phyloP scores from a whole-genome alignment of 805 yeast species.

The Yamadazyma phyllophila region DNA sequence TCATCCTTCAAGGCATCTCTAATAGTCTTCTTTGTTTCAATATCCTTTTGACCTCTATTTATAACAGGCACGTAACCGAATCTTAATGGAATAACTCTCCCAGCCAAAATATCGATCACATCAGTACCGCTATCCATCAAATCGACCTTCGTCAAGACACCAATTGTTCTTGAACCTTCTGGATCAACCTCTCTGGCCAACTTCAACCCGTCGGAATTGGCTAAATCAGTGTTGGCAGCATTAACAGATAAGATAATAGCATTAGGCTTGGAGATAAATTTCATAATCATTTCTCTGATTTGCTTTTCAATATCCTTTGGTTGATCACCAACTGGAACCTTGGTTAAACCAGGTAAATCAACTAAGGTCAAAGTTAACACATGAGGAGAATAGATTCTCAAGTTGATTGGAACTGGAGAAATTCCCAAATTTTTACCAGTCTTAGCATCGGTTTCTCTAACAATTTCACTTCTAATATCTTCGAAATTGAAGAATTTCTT shows the following conservation, averaged over 20 bases:
- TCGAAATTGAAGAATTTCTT: conserved; percentile 84
- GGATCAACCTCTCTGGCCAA: conserved; percentile 98
- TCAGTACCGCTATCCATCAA: conserved; percentile 98
- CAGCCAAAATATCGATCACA: conserved; percentile 92
- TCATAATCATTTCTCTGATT: conserved; percentile 88
- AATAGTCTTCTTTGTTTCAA: conserved; percentile 82
- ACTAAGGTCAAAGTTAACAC: conserved; percentile 92
- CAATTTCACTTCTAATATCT: conserved; percentile 87
- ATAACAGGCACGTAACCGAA: conserved; percentile 97
- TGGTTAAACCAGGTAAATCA: conserved; percentile 95
- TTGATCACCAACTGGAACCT: conserved; percentile 98
- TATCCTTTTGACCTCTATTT: conserved; percentile 96
- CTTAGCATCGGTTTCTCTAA: conserved; percentile 83
- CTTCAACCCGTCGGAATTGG: conserved; percentile 94
- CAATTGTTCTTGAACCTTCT: conserved; percentile 92
- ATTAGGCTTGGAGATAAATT: conserved; percentile 91
- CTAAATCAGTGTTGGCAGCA: conserved; percentile 95
- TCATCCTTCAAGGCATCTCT: conserved; percentile 85
- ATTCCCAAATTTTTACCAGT: conserved; percentile 85
- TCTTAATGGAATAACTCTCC: conserved; percentile 91
- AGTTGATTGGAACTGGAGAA: conserved; percentile 86
- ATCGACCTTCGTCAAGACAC: conserved; percentile 94
- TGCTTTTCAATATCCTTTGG: conserved; percentile 95
- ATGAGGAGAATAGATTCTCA: conserved; percentile 90
- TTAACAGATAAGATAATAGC: conserved; percentile 93